These are phyloP conservation scores for Cornus kousa DNA, from an alignment of 148 eudicot species.

Conservation along the genomic window DNA sequence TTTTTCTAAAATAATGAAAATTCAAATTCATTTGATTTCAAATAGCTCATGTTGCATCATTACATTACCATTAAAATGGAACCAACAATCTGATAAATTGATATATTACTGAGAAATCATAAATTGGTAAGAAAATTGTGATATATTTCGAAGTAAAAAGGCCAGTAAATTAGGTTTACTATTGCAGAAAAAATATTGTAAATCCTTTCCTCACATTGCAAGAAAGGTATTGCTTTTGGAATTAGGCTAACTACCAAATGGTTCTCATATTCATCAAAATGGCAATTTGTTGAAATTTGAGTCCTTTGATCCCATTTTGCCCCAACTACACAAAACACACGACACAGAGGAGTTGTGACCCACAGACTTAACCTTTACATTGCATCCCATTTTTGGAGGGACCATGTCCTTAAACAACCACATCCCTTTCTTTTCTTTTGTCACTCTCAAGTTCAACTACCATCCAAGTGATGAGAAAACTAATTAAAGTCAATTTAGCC, in stretches of 20 bases:
- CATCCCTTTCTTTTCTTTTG: slow-evolving; percentile 18
- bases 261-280: background rate
- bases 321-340: background rate
- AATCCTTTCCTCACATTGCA: background rate
- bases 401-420: background rate
- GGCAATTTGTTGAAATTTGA: background rate
- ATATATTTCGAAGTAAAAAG: background rate
- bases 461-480: slow-evolving; percentile 10
- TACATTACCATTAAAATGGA: too few species aligned
- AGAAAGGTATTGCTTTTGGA: slow-evolving; percentile 3
- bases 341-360: slow-evolving; percentile 11
- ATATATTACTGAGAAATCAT: too few species aligned
- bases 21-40: too few species aligned
- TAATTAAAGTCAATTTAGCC: background rate
- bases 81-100: too few species aligned
- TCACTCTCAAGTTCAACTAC: slow-evolving; percentile 53
- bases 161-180: slow-evolving; percentile 7
- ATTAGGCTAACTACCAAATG: background rate
- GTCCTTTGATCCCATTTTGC: background rate
- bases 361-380: slow-evolving; percentile 8
- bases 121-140: background rate
- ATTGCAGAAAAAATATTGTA: background rate
- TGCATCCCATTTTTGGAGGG: background rate
- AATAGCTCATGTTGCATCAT: too few species aligned
- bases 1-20: too few species aligned